Evolutionary conservation across 2,329 filamentous ascomycete species (phyloP).

Genomic region (Dactylonectria estremocensis): DNA sequence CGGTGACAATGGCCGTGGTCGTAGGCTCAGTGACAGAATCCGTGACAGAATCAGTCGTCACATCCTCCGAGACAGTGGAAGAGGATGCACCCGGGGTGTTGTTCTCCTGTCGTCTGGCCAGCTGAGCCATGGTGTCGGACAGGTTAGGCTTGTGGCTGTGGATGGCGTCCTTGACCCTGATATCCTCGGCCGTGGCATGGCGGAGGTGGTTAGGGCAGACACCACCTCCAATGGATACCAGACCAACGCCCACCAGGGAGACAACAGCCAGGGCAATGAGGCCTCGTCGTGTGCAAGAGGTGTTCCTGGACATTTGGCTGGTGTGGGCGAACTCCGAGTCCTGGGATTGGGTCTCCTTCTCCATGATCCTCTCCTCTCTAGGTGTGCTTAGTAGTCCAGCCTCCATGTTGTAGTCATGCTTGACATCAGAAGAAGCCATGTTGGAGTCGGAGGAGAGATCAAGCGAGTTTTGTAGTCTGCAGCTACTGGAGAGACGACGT

Average conservation of each 20-base stretch:
- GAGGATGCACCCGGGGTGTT: conserved; percentile 53
- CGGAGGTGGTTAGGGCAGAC: conserved; percentile 47
- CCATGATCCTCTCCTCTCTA: conserved; percentile 50
- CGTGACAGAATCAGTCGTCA: not conserved
- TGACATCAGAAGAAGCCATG: conserved; percentile 42
- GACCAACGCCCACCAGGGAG: conserved; percentile 43
- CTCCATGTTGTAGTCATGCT: conserved; percentile 50
- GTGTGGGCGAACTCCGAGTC: conserved; percentile 43
- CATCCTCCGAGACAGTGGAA: conserved; percentile 21
- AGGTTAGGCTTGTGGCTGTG: conserved; percentile 43
- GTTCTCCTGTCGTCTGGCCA: conserved; percentile 70
- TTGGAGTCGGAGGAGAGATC: conserved; percentile 28
- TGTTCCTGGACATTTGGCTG: conserved; percentile 33
- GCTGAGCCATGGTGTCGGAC: conserved; percentile 66
- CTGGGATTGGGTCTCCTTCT: conserved; percentile 47
- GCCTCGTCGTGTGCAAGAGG: conserved; percentile 44
- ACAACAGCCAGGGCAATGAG: conserved; percentile 45
- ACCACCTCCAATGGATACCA: conserved; percentile 45
- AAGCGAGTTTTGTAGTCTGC: conserved; percentile 44
- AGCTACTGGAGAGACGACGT: conserved; percentile 19
- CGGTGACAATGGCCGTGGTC: not conserved
- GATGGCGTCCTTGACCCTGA: conserved; percentile 42
- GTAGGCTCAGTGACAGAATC: not conserved
- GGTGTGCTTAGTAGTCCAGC: conserved; percentile 49
- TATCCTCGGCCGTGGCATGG: conserved; percentile 32